These are phyloP conservation scores for Fusarium drepaniforme DNA, from an alignment of 2,329 filamentous ascomycete species.

Conservation along the genomic window DNA sequence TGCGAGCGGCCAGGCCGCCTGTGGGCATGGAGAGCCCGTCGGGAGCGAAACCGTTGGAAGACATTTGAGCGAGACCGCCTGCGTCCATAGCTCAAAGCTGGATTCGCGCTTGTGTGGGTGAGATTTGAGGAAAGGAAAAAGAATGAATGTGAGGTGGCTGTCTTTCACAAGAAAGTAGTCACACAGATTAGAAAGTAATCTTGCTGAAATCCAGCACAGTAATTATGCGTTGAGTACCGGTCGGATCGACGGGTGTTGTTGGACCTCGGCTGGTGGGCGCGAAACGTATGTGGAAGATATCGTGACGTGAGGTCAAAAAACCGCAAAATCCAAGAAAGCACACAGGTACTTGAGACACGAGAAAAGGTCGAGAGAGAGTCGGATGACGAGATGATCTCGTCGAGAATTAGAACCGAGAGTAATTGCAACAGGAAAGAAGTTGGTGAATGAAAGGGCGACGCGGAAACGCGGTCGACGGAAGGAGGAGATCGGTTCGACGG, in stretches of 20 bases:
- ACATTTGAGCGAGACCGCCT: slow-evolving; percentile 99
- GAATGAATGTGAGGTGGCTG: slow-evolving; percentile 38
- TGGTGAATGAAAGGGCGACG: slow-evolving; percentile 43
- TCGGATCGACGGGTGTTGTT: slow-evolving; percentile 34
- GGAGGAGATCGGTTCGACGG: slow-evolving; percentile 24
- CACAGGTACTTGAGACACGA: slow-evolving; percentile 27
- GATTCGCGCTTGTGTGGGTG: slow-evolving; percentile 26
- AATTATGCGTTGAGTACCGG: slow-evolving; percentile 43
- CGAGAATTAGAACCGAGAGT: slow-evolving; percentile 40
- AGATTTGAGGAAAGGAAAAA: slow-evolving; percentile 25
- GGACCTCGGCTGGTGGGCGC: slow-evolving; percentile 29
- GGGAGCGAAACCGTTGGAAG: slow-evolving; percentile 83
- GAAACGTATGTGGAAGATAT: slow-evolving; percentile 35
- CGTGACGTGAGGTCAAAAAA: slow-evolving; percentile 33
- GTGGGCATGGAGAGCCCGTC: slow-evolving; percentile 81
- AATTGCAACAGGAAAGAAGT: slow-evolving; percentile 29
- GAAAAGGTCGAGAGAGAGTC: slow-evolving; percentile 29
- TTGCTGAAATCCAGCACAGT: slow-evolving; percentile 31
- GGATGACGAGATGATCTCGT: slow-evolving; percentile 30
- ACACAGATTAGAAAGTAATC: slow-evolving; percentile 40
- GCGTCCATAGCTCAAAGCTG: slow-evolving; percentile 79
- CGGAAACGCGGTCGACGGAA: slow-evolving; percentile 29
- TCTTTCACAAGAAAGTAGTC: slow-evolving; percentile 30
- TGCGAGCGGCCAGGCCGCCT: slow-evolving; percentile 84
- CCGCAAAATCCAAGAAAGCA: slow-evolving; percentile 44